Evolutionary conservation across 2,329 filamentous ascomycete species (phyloP).

Genomic region (Monilinia fructigena): DNA sequence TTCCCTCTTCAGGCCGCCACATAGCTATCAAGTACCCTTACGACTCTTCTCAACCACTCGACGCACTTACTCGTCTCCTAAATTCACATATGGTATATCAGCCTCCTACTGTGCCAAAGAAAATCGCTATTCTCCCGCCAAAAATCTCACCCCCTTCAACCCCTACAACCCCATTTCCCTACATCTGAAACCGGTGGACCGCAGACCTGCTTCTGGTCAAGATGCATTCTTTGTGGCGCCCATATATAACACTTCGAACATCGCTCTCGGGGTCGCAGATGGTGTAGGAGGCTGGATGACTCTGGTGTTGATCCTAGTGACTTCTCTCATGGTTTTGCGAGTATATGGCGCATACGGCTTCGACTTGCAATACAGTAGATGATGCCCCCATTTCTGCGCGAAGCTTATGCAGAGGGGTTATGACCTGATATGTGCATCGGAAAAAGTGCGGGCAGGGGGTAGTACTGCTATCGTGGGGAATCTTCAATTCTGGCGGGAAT

Average conservation of each 20-base stretch:
- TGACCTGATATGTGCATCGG: slow-evolving; percentile 73
- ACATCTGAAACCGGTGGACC: slow-evolving; percentile 54
- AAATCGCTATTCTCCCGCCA: slow-evolving; percentile 63
- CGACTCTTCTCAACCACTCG: slow-evolving; percentile 32
- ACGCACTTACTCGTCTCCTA: slow-evolving; percentile 28
- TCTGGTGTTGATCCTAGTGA: slow-evolving; percentile 91
- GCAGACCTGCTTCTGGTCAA: slow-evolving; percentile 78
- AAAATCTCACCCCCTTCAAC: slow-evolving; percentile 71
- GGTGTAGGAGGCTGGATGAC: slow-evolving; percentile 95
- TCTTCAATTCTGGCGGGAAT: slow-evolving; percentile 69
- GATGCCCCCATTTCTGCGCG: slow-evolving; percentile 55
- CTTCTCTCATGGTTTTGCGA: slow-evolving; percentile 89
- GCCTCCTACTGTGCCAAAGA: slow-evolving; percentile 75
- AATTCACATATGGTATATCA: slow-evolving; percentile 66
- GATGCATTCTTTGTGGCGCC: slow-evolving; percentile 93
- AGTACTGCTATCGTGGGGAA: slow-evolving; percentile 90
- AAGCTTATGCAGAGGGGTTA: slow-evolving; percentile 81
- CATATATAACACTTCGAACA: slow-evolving; percentile 61
- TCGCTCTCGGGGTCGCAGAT: slow-evolving; percentile 88
- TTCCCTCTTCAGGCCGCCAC: background rate
- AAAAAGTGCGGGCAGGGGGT: slow-evolving; percentile 74
- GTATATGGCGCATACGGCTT: slow-evolving; percentile 80
- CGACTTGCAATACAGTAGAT: slow-evolving; percentile 35
- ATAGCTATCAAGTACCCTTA: slow-evolving; percentile 7
- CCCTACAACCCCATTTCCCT: slow-evolving; percentile 56